Evolutionary conservation across 148 eudicot genomes (phyloP).

Genomic region (Arbutus unedo): DNA sequence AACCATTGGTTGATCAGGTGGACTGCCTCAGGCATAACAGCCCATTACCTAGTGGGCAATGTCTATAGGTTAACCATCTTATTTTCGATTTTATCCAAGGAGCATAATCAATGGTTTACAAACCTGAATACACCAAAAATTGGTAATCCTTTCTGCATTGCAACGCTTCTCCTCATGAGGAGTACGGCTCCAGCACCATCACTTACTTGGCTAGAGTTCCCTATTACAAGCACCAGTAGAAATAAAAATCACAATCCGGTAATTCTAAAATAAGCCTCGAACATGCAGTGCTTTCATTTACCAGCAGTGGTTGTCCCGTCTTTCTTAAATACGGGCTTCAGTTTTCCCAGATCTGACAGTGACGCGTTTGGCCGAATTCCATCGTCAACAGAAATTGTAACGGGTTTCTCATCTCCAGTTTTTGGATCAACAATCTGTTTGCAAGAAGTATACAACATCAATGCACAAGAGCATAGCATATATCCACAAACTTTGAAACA

Average conservation of each 20-base stretch:
- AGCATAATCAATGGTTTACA: background rate
- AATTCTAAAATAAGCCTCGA: background rate
- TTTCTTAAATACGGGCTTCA: conserved; percentile 91
- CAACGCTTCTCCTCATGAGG: conserved; percentile 93
- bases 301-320: conserved; percentile 96
- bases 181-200: conserved; percentile 99
- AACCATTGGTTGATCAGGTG: background rate
- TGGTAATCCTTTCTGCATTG: conserved; percentile 77
- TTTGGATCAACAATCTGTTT: conserved; percentile 89
- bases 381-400: conserved; percentile 79
- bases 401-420: conserved; percentile 88
- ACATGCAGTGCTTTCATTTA: conserved; percentile 24
- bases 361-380: conserved; percentile 80
- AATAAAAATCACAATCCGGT: background rate
- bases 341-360: conserved; percentile 61
- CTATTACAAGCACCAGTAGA: conserved; percentile 33
- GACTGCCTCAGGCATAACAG: background rate
- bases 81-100: background rate
- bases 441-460: background rate
- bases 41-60: background rate
- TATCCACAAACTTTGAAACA: background rate
- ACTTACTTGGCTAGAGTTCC: conserved; percentile 94
- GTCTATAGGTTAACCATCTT: background rate
- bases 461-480: background rate
- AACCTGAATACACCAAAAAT: conserved; percentile 96